Evolutionary conservation across 768 basidiomycete species (phyloP).

Genomic region (Chalciporus sphaerocephalus): DNA sequence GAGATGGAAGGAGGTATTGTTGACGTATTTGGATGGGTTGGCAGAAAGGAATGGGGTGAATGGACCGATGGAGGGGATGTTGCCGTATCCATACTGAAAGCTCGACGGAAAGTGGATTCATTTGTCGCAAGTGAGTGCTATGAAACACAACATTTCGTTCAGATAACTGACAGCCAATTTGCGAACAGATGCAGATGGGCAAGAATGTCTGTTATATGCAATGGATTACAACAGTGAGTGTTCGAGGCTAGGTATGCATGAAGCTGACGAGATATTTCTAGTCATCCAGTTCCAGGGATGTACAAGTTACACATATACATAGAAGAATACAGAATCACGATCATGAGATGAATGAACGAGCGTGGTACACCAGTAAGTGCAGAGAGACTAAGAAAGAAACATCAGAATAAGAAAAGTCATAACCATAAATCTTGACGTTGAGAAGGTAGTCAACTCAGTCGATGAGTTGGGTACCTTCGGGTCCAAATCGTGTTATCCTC

Average conservation of each 20-base stretch:
- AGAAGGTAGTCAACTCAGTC: not conserved
- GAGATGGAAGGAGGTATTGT: slow-evolving; percentile 22
- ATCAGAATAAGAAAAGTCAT: not conserved
- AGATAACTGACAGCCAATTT: too few relatives aligned
- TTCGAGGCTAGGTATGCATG: not conserved
- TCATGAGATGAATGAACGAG: not conserved
- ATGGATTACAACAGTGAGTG: not conserved
- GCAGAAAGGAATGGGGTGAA: slow-evolving; percentile 18
- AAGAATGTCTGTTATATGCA: too few relatives aligned
- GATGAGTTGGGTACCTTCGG: slow-evolving; percentile 24
- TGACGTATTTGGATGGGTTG: slow-evolving; percentile 23
- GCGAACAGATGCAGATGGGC: too few relatives aligned
- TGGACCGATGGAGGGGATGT: slow-evolving; percentile 12
- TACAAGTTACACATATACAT: not conserved
- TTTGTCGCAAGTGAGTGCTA: not conserved
- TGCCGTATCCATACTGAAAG: slow-evolving; percentile 19
- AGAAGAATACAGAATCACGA: not conserved
- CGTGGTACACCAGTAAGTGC: not conserved
- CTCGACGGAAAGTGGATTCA: too few relatives aligned
- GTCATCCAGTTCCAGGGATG: not conserved
- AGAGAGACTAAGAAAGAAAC: too few relatives aligned
- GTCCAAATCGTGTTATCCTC: slow-evolving; percentile 14
- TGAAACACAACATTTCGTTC: too few relatives aligned
- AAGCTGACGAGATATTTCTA: not conserved
- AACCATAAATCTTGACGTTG: not conserved